Evolutionary conservation across 768 basidiomycete species (phyloP), one percentile per base, ranked within the genome.

Genomic region (Termitomyces sp.): DNA sequence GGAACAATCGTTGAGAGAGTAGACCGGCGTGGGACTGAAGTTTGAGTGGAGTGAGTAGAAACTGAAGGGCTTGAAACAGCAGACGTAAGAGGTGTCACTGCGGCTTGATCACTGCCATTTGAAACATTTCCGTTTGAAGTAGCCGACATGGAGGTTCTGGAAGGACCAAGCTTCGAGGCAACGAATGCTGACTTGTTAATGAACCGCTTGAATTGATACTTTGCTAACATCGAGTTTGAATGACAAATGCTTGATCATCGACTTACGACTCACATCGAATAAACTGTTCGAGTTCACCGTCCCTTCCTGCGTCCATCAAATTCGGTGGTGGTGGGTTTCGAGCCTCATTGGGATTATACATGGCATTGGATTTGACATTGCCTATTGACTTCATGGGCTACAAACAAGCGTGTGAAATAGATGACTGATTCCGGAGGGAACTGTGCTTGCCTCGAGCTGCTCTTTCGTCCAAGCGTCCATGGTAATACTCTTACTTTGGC

Each of bases 281-380:
- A 74, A 85, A 97, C 66, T 84, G 86, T 70, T 98, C 95, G 45
- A 98, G 80, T 59, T 98, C 94, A 48, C 89, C 88, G 67, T 96
- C 93, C 32, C 94, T 79, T 65, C 90, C 90, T 1, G 80, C 76
- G 52, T 92, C 91, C 41, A 87, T 82, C 66, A 88, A 76, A 61
- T 87, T 88, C 3, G 91, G 81, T 0, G 93, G 92, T 0, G 92
- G 92, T 4, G 92, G 94, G 66, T 95, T 71, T 10, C 86, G 80
- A 26, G 78, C 65, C 69, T 96, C 93, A 67, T 96, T 85, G 2
- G 94, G 90, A 66, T 95, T 95, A 68, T 86, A 91, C 13, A 82
- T 74, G 0, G 78, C 72, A 63, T 98, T 98, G 3, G 90, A 90
- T 64, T 85, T 88, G 56, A 80, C 57, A 66, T 98, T 98, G 9